phyloP scores from a whole-genome alignment of 2,329 filamentous ascomycete genomes.

The Fusarium sp. region DNA sequence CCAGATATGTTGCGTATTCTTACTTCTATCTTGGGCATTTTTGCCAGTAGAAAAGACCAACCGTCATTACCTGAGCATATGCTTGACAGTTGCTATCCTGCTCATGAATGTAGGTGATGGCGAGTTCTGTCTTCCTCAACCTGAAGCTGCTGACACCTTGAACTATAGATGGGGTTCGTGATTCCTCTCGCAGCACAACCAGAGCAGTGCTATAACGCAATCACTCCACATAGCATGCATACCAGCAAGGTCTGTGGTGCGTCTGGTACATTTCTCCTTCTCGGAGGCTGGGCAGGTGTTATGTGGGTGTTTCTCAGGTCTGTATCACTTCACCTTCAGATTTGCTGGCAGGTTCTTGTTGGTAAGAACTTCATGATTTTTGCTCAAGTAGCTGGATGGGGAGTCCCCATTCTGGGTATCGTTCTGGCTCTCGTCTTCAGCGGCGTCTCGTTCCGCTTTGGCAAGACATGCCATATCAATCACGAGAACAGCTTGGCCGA shows the following conservation, averaged over 20 bases:
- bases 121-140: not conserved
- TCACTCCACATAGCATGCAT: slow-evolving; percentile 94
- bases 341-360: slow-evolving; percentile 95
- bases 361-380: slow-evolving; percentile 91
- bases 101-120: slow-evolving; percentile 82
- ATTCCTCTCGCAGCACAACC: slow-evolving; percentile 85
- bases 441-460: slow-evolving; percentile 94
- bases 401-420: slow-evolving; percentile 81
- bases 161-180: slow-evolving; percentile 82
- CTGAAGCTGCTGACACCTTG: slow-evolving; percentile 36
- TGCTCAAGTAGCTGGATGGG: slow-evolving; percentile 85
- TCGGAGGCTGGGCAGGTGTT: slow-evolving; percentile 85
- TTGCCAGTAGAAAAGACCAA: slow-evolving; percentile 91
- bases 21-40: slow-evolving; percentile 82
- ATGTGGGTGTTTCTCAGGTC: slow-evolving; percentile 95
- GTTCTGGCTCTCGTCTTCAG: slow-evolving; percentile 83
- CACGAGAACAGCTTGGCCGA: slow-evolving; percentile 84
- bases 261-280: slow-evolving; percentile 86
- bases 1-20: slow-evolving; percentile 77
- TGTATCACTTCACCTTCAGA: slow-evolving; percentile 93
- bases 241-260: slow-evolving; percentile 85
- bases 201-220: slow-evolving; percentile 86
- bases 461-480: slow-evolving; percentile 93
- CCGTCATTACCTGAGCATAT: slow-evolving; percentile 93
- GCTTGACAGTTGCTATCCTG: slow-evolving; percentile 79